phyloP scores from a whole-genome alignment of 305 asterid genomes.

The Solanum hybrid region DNA sequence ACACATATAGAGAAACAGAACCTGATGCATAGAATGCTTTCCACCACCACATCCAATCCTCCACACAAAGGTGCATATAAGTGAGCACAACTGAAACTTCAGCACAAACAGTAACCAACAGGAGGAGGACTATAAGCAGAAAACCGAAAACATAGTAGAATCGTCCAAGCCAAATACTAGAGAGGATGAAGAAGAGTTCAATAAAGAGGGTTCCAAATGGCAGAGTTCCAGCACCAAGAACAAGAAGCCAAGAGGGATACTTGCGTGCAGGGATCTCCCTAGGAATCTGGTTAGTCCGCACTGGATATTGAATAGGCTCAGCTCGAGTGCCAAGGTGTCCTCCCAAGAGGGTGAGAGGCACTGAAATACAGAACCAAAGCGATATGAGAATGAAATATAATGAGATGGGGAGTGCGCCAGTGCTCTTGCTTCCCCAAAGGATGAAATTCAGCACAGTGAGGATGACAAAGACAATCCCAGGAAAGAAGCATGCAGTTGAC shows the following conservation, averaged over 20 bases:
- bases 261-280: constrained; percentile 68
- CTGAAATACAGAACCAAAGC: constrained; percentile 80
- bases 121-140: constrained; percentile 45
- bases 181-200: constrained; percentile 77
- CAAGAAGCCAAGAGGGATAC: constrained; percentile 79
- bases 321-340: constrained; percentile 59
- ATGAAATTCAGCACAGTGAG: constrained; percentile 61
- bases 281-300: constrained; percentile 79
- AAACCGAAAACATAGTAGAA: constrained; percentile 78
- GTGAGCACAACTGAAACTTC: constrained; percentile 77
- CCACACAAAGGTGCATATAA: constrained; percentile 79
- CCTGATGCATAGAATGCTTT: constrained; percentile 75
- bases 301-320: constrained; percentile 62
- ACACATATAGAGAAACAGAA: constrained; percentile 65
- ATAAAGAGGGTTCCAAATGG: constrained; percentile 88
- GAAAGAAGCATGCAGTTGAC: constrained; percentile 71
- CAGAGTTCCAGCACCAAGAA: constrained; percentile 85
- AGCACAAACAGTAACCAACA: constrained; percentile 68
- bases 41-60: constrained; percentile 99
- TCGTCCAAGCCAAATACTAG: constrained; percentile 77
- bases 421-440: constrained; percentile 79
- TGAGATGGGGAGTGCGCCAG: constrained; percentile 79
- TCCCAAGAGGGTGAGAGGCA: constrained; percentile 73
- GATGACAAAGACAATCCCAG: constrained; percentile 66
- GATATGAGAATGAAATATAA: constrained; percentile 46